phyloP scores from a whole-genome alignment of 106 monocot species.

The Dendrobium catenatum region DNA sequence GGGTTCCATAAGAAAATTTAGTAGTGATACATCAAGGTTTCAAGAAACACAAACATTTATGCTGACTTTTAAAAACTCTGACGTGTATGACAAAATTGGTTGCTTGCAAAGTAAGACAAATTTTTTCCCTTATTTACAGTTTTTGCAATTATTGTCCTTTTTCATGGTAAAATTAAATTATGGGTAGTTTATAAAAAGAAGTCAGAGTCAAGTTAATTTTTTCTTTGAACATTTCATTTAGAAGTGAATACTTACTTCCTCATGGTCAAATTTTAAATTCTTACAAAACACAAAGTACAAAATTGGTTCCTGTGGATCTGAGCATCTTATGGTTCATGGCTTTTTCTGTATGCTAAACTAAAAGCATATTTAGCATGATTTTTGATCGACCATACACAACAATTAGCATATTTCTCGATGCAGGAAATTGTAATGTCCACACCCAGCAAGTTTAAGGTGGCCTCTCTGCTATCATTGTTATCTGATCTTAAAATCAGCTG shows the following conservation, averaged over 20 bases:
- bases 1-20: no score
- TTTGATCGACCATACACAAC: not conserved
- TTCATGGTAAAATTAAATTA: no score
- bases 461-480: not conserved
- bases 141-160: no score
- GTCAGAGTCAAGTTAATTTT: not conserved
- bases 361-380: not conserved
- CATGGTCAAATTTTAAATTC: not conserved
- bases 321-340: not conserved
- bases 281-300: not conserved
- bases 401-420: not conserved
- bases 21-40: no score
- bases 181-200: no score
- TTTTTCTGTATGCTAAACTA: not conserved
- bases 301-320: not conserved
- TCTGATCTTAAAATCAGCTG: not conserved
- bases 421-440: not conserved
- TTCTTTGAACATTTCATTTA: not conserved
- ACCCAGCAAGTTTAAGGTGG: not conserved
- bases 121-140: no score
- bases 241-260: not conserved
- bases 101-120: no score
- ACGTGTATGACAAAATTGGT: no score
- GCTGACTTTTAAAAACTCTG: no score
- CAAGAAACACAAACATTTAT: no score